phyloP scores from a whole-genome alignment of 306 rosid genomes.

The Lathyrus oleraceus region DNA sequence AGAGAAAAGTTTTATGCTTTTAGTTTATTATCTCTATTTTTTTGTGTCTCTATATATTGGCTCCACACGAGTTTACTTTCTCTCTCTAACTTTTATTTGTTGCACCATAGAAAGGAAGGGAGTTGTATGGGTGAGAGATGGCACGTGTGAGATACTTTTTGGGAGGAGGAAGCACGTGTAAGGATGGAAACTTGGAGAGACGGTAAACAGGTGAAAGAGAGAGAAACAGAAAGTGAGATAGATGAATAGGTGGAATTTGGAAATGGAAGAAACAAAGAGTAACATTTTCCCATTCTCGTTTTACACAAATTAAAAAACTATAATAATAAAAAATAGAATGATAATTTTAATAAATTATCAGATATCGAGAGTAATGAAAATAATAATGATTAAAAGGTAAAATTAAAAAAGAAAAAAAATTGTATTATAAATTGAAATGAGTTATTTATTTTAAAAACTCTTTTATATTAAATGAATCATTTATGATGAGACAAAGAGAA shows the following conservation, averaged over 20 bases:
- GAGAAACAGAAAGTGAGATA: slow-evolving; percentile 44
- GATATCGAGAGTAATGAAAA: no score
- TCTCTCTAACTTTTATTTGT: slow-evolving; percentile 77
- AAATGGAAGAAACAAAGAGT: neutral
- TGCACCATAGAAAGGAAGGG: slow-evolving; percentile 70
- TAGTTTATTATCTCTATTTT: neutral
- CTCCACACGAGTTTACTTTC: slow-evolving; percentile 26
- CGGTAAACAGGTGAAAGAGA: slow-evolving; percentile 53
- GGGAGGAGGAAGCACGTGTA: slow-evolving; percentile 37
- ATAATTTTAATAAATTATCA: no score
- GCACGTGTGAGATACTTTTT: slow-evolving; percentile 46
- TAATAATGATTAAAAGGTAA: no score
- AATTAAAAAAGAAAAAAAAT: no score
- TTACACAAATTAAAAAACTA: no score
- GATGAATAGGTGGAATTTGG: slow-evolving; percentile 39
- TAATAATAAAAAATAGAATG: no score
- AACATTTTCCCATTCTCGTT: no score
- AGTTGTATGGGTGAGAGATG: slow-evolving; percentile 51
- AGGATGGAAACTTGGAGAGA: slow-evolving; percentile 37
- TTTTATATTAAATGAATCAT: no score
- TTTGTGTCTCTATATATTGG: neutral
- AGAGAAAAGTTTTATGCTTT: slow-evolving; percentile 5
- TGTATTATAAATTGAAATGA: no score
- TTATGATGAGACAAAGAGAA: no score
- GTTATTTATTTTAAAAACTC: no score